Evolutionary conservation across 768 basidiomycete species (phyloP), one percentile per base, ranked within the genome.

Genomic region (Suillus placidus): DNA sequence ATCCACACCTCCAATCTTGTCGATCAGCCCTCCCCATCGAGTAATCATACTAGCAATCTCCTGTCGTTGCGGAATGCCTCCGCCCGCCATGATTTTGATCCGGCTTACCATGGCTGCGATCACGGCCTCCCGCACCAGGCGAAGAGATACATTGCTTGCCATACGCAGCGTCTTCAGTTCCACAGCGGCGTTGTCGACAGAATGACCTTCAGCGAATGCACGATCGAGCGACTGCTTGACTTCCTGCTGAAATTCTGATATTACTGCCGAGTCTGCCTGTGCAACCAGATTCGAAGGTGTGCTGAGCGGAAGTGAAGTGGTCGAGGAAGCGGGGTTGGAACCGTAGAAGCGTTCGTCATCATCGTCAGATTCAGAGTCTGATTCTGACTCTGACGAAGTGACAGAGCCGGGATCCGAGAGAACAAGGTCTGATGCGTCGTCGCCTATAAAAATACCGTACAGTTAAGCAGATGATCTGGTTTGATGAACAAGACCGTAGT

Each of bases 161-260:
- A 99, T 97, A 58, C 96, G 92, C 54, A 99, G 85, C 52, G 97
- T 97, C 80, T 97, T 95, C 66, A 99, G 84, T 75, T 99, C 97
- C 67, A 99, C 91, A 1, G 93, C 84, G 1, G 95, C 95, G 76
- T 97, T 95, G 70, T 97, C 94, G 55, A 97, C 89, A 13, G 89
- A 90, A 79, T 97, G 95, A 3, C 86, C 90, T 78, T 99, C 97
- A 10, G 88, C 84, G 76, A 97, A 96, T 32, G 96, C 96, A 66
- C 97, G 90, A 63, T 94, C 92, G 60, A 99, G 85, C 23, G 94
- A 95, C 67, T 90, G 89, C n/a, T 80, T 80, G 61, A 92, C 93
- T 73, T 95, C 94, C 37, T 79, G 80, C 51, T 77, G 82, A 80
- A 96, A 97, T 72, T 96, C 94, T 54, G 81, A 78, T 62, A 90